Percentiles rank a stretch among this genome's conserved stretches.
These are phyloP conservation scores for Kodamaea restingae DNA, from an alignment of 805 yeast genomes.

Conservation along the genomic window DNA sequence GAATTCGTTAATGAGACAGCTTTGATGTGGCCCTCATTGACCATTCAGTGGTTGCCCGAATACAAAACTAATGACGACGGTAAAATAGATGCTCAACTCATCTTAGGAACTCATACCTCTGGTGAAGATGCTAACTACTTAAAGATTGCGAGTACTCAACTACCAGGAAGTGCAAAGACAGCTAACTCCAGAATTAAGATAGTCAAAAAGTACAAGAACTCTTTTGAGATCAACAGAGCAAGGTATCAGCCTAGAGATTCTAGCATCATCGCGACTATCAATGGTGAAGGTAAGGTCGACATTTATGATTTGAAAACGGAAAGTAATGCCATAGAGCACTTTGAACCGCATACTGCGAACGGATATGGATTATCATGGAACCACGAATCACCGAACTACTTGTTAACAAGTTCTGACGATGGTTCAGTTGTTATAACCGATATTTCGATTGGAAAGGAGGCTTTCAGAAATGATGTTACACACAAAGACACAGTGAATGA, in stretches of 20 bases:
- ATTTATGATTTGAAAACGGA: constrained; percentile 42
- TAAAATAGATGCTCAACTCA: constrained; percentile 45
- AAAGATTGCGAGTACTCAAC: constrained; percentile 58
- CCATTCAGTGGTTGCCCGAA: constrained; percentile 72
- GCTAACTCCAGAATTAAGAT: constrained; percentile 57
- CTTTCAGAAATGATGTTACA: constrained; percentile 14
- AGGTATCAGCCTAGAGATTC: constrained; percentile 64
- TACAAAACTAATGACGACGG: constrained; percentile 18
- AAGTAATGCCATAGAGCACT: constrained; percentile 23
- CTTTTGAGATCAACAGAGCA: constrained; percentile 68
- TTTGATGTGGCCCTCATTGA: constrained; percentile 76
- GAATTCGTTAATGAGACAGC: constrained; percentile 80
- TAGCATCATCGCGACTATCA: constrained; percentile 57
- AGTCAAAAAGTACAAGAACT: constrained; percentile 55
- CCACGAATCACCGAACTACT: constrained; percentile 40
- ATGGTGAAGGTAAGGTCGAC: constrained; percentile 60
- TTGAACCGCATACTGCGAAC: constrained; percentile 56
- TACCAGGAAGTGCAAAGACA: constrained; percentile 40
- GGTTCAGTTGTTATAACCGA: constrained; percentile 61
- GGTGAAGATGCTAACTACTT: constrained; percentile 64
- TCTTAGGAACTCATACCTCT: constrained; percentile 72
- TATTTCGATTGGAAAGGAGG: constrained; percentile 16
- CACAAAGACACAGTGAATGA: constrained; percentile 70
- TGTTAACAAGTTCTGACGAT: constrained; percentile 67
- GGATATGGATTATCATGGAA: constrained; percentile 79